phyloP scores from a whole-genome alignment of 2,329 filamentous ascomycete genomes.

The Boeremia exigua region DNA sequence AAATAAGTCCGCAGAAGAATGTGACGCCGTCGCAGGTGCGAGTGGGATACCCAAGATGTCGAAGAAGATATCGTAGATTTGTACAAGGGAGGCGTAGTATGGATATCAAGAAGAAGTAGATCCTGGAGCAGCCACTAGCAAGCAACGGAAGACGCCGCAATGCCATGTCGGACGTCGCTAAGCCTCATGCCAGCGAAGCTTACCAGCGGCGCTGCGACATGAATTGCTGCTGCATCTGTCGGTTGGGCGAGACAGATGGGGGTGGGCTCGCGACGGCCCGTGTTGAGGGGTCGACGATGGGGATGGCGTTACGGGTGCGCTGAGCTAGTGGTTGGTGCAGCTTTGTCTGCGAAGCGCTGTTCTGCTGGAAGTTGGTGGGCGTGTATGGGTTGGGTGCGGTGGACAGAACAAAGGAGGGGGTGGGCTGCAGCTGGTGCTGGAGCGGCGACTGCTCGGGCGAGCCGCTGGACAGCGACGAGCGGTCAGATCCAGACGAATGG shows the following conservation, averaged over 20 bases:
- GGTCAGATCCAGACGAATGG: constrained; percentile 86
- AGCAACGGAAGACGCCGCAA: constrained; percentile 49
- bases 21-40: constrained; percentile 51
- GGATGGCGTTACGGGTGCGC: constrained; percentile 91
- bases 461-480: constrained; percentile 91
- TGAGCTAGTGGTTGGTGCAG: constrained; percentile 90
- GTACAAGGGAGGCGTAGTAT: constrained; percentile 51
- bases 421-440: constrained; percentile 77
- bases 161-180: constrained; percentile 38
- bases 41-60: constrained; percentile 51
- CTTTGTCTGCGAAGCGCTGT: constrained; percentile 69
- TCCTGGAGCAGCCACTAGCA: constrained; percentile 48
- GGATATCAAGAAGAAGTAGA: constrained; percentile 48
- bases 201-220: constrained; percentile 56
- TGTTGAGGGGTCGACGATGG: constrained; percentile 95
- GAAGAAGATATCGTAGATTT: constrained; percentile 51
- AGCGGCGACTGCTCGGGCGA: constrained; percentile 91
- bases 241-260: constrained; percentile 69
- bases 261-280: constrained; percentile 91
- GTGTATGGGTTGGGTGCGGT: constrained; percentile 60
- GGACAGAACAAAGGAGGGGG: constrained; percentile 76
- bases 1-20: constrained; percentile 41
- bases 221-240: constrained; percentile 65
- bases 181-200: constrained; percentile 42
- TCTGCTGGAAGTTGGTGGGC: constrained; percentile 67